Evolutionary conservation across 2,329 filamentous ascomycete species (phyloP), one percentile per base, ranked within the genome.

Genomic region (Eutypa lata): DNA sequence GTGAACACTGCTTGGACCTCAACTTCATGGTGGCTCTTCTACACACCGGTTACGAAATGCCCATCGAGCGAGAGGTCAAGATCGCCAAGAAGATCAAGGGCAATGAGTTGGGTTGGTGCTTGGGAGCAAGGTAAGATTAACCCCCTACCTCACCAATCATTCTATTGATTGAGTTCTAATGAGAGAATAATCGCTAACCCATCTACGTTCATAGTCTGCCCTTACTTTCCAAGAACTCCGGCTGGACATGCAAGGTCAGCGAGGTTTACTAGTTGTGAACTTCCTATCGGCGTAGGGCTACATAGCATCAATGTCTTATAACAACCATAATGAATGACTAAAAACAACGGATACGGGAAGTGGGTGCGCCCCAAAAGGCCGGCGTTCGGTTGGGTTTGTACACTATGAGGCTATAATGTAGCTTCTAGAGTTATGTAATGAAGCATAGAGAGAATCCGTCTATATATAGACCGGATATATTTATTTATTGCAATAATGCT

Each of bases 51-150:
- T 99, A 99, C 66, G 94, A 97, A 62, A 97, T 99, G 91, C 93
- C 93, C 3, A 87, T 97, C 64, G 90, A 96, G 61, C 83, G 95
- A 38, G 94, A 99, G 73, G 91, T 99, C 60, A 93, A 90, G 80
- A 96, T 97, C 68, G 94, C 93, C 55, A 99, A 99, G 88, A 96
- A 97, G 81, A 96, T 99, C 68, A 93, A 95, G 77, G 87, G 86
- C 52, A 97, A 97, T 71, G 95, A 99, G 76, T 76, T 99, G 65
- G 94, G 94, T 38, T 99, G 94, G 94, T 97, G 93, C 76, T 79
- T 99, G 67, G 94, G 94, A 71, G 94, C 94, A 60, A 96, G 91
- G 90, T 94, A 78, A 76, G 87, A 67, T 52, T n/a, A 22, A 21
- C 16, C 26, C 26, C 47, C 22, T 11, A 42, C 51, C 42, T 18